Base-by-base conservation (phyloP, 1,284 basidiomycete genomes). In the Ceratobasidium sp. region DNA sequence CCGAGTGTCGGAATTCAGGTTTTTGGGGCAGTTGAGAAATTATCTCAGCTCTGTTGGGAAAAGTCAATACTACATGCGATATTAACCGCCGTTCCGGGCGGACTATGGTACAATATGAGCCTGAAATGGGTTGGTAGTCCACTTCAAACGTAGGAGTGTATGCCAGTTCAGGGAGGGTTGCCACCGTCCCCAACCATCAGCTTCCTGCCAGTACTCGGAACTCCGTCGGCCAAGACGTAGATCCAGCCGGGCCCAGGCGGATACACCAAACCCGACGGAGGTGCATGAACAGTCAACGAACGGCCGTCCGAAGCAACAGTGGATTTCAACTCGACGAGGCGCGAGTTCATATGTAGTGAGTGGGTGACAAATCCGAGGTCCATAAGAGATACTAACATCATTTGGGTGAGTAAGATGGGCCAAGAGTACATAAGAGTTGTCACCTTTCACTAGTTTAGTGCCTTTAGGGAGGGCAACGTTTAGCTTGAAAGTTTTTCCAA, bases 161-260 rank as follows among this genome's bases (percentile, higher is more conserved):
- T 19, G 59, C 9, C 39, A 16, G n/a, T 16, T 43, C 16, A 43
- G 19, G 84, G 83, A 27, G 91, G 92, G 13, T 84, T 83, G 64
- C 80, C 79, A 13, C 90, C 91, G 77, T 88, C 84, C 0, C 93
- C 94, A 51, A 95, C 82, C 85, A 93, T 88, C 1, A 93, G 82
- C 80, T 88, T 88, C 77, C 84, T 81, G 1, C 89, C 92, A 27
- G 82, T 79, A 78, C 91, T 92, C 0, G 93, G 91, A 7, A 94
- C 83, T 19, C 86, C 92, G 76, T 90, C 85, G 1, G 88, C 86
- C 27, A 95, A 84, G 34, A 94, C 80, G 78, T 88, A 92, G 46
- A 96, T 79, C 86, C 89, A 93, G 8, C 88, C 94, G 2, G 93
- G 93, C 6, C 94, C 94, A 71, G 93, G 92, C 6, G 92, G 92